Percentiles rank a stretch among this genome's conserved stretches.
Conservation (phyloP, 2,329 filamentous ascomycete species). For the Aspergillus fijiensis region DNA sequence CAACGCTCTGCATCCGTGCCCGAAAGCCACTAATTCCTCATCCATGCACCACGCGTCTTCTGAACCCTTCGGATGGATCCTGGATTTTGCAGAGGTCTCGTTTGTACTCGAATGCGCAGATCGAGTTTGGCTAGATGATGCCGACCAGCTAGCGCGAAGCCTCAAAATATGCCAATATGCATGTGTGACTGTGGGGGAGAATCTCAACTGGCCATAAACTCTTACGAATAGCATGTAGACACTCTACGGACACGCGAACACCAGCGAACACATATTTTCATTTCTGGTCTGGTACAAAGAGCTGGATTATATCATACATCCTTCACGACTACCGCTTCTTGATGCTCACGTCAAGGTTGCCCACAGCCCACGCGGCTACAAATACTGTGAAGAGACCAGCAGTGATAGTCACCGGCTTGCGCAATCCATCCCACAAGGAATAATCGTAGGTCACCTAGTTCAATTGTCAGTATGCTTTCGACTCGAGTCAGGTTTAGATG, state of each 20-base stretch:
- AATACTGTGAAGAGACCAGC: conserved; percentile 72
- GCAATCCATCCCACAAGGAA: conserved; percentile 68
- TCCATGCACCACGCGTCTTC: not conserved
- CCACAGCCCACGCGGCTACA: conserved; percentile 69
- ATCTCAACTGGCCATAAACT: not conserved
- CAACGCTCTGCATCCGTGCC: not conserved
- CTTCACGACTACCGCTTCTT: conserved; percentile 50
- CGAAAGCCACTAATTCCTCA: not conserved
- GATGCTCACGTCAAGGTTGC: conserved; percentile 80
- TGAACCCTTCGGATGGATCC: not conserved
- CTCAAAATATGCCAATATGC: not conserved
- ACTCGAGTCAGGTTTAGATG: not conserved
- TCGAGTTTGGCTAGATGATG: not conserved
- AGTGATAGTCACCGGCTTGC: conserved; percentile 85
- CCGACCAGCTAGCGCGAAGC: not conserved
- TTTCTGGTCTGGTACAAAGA: not conserved
- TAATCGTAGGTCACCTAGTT: conserved; percentile 76
- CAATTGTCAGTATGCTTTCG: not conserved
- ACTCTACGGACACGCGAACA: not conserved
- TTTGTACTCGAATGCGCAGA: not conserved
- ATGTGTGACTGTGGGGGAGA: not conserved
- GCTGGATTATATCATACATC: conserved; percentile 18
- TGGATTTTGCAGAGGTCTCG: not conserved
- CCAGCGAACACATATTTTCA: not conserved
- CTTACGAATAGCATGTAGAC: not conserved